Evolutionary conservation across 1,284 basidiomycete genomes (phyloP).

Genomic region (Fistulina hepatica): DNA sequence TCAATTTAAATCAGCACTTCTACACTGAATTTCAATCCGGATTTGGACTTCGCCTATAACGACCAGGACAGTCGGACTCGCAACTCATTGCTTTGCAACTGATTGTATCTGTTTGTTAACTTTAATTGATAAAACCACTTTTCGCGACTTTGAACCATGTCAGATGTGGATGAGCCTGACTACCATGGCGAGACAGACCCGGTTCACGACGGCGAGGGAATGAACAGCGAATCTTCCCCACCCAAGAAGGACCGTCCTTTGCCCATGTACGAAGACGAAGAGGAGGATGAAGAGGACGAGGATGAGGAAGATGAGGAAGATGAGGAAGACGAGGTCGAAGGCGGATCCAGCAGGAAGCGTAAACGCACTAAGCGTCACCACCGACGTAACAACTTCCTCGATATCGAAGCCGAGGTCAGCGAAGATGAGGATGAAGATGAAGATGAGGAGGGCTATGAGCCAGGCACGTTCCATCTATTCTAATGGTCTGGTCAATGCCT

Average conservation of each 20-base stretch:
- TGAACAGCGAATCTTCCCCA: constrained; percentile 3
- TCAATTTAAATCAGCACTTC: too few relatives aligned
- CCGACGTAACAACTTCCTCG: constrained; percentile 81
- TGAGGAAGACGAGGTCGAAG: constrained; percentile 41
- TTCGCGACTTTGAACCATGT: constrained; percentile 30
- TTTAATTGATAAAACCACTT: constrained; percentile 4
- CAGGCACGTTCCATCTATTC: constrained; percentile 16
- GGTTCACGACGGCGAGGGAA: background rate
- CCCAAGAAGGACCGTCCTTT: constrained; percentile 18
- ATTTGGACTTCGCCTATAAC: too few relatives aligned
- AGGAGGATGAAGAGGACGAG: constrained; percentile 38
- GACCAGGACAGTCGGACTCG: too few relatives aligned
- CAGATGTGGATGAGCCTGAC: constrained; percentile 40
- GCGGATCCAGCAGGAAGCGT: constrained; percentile 35
- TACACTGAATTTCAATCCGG: too few relatives aligned
- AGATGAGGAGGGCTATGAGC: constrained; percentile 68
- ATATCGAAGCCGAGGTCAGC: constrained; percentile 90
- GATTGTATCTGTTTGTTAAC: background rate
- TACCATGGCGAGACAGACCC: constrained; percentile 25
- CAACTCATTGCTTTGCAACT: too few relatives aligned
- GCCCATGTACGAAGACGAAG: constrained; percentile 27
- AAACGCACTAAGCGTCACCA: constrained; percentile 49
- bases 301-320: constrained; percentile 29
- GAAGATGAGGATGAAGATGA: constrained; percentile 95
- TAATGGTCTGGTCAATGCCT: constrained; percentile 5